Percentiles rank a stretch among this genome's conserved stretches.
Evolutionary conservation across 106 monocot genomes (phyloP).

Genomic region (Allium cepa): DNA sequence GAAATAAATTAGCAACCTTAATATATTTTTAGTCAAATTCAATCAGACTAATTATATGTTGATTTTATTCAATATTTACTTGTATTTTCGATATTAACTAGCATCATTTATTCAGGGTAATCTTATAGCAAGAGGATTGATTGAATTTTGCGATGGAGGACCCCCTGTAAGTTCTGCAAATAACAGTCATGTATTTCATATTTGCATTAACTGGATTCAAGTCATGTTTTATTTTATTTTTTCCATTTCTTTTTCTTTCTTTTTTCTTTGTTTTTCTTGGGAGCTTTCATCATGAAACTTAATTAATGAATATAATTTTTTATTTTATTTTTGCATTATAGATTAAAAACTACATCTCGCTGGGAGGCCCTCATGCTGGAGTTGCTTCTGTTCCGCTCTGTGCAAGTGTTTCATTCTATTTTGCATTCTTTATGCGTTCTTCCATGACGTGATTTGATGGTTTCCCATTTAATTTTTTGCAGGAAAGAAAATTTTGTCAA

Average conservation of each 20-base stretch:
- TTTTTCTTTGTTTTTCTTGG: not conserved
- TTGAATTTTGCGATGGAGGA: conserved; percentile 53
- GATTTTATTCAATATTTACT: conserved; percentile 6
- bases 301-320: not conserved
- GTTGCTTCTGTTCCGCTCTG: conserved; percentile 94
- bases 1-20: not conserved
- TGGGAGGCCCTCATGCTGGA: conserved; percentile 98
- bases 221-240: not conserved
- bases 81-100: no score
- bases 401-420: conserved; percentile 43
- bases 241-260: conserved; percentile 1
- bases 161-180: conserved; percentile 33
- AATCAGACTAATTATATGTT: not conserved
- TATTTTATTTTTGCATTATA: conserved; percentile 14
- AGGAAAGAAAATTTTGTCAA: conserved; percentile 57
- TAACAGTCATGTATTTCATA: no score
- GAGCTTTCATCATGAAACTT: not conserved
- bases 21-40: not conserved
- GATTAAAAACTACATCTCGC: conserved; percentile 86
- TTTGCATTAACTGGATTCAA: no score
- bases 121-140: conserved; percentile 44
- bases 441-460: no score
- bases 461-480: not conserved
- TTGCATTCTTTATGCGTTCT: not conserved
- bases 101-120: conserved; percentile 30